A percentile compares a stretch with the other conserved stretches of the same genome.
These are phyloP conservation scores for Neonectria faginata DNA, from an alignment of 2,329 filamentous ascomycete genomes.

Conservation along the genomic window DNA sequence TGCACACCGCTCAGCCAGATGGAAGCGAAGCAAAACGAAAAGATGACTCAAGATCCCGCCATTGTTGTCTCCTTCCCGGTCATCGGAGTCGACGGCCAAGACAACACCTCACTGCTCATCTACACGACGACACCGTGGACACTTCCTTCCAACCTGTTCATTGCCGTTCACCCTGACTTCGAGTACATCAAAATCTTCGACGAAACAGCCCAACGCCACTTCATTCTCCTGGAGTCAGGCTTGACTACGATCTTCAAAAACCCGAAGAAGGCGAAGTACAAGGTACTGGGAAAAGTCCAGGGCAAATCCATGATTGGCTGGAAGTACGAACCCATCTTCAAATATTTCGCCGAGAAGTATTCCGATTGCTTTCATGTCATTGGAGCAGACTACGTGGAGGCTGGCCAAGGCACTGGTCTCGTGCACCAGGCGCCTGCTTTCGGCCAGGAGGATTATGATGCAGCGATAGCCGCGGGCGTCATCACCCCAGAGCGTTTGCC, in stretches of 20 bases:
- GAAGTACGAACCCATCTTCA: conserved; percentile 78
- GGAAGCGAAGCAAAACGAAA: conserved; percentile 81
- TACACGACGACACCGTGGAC: conserved; percentile 84
- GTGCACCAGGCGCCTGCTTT: conserved; percentile 82
- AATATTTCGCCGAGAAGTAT: conserved; percentile 78
- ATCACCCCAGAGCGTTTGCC: conserved; percentile 72
- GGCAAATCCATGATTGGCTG: conserved; percentile 68
- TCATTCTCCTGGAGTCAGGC: conserved; percentile 75
- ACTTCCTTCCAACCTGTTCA: conserved; percentile 78
- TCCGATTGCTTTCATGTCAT: conserved; percentile 75
- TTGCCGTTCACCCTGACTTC: conserved; percentile 80
- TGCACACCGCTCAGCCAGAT: conserved; percentile 81
- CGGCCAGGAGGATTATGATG: conserved; percentile 81
- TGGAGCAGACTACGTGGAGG: conserved; percentile 77
- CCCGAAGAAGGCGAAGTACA: conserved; percentile 81
- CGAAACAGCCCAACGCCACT: conserved; percentile 73
- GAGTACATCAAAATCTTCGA: conserved; percentile 82
- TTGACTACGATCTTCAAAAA: conserved; percentile 80
- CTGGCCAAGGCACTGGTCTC: conserved; percentile 79
- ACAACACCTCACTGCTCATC: conserved; percentile 67
- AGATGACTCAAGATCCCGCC: conserved; percentile 79
- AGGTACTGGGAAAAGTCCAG: conserved; percentile 65
- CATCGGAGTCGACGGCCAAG: conserved; percentile 68
- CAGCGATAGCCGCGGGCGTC: conserved; percentile 72
- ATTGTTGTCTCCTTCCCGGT: conserved; percentile 79